Percentiles rank a stretch among this genome's conserved stretches.
Conservation (phyloP, 2,329 filamentous ascomycete species). For the Trichothecium sympodiale region DNA sequence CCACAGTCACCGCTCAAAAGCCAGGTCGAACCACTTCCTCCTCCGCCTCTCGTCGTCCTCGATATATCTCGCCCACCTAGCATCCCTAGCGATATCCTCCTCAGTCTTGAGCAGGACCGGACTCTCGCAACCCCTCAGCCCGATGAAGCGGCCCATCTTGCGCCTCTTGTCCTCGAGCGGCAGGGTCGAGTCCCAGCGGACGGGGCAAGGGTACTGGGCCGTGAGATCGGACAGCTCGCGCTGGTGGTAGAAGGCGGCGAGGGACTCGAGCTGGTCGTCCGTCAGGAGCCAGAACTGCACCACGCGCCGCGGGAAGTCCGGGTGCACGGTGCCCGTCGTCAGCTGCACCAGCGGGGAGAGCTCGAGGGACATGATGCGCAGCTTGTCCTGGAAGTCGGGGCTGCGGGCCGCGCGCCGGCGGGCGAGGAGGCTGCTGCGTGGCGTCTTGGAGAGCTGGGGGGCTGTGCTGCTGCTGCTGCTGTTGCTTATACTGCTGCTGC, state of each 20-base stretch:
- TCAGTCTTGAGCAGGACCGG: slow-evolving; percentile 27
- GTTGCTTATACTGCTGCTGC: too few relatives aligned
- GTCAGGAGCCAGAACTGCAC: slow-evolving; percentile 67
- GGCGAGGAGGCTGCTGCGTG: neutral
- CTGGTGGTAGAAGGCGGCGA: slow-evolving; percentile 67
- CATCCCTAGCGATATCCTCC: slow-evolving; percentile 36
- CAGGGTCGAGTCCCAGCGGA: slow-evolving; percentile 46
- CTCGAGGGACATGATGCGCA: slow-evolving; percentile 52
- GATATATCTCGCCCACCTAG: slow-evolving; percentile 22
- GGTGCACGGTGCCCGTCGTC: slow-evolving; percentile 49
- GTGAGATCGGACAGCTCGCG: slow-evolving; percentile 44
- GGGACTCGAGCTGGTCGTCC: slow-evolving; percentile 55
- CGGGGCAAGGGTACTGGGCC: slow-evolving; percentile 54
- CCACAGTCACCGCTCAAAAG: slow-evolving; percentile 14
- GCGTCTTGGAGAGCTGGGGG: too few relatives aligned
- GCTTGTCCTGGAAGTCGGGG: slow-evolving; percentile 46
- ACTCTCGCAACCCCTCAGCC: slow-evolving; percentile 45
- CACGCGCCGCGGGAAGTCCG: slow-evolving; percentile 53
- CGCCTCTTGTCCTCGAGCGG: slow-evolving; percentile 57
- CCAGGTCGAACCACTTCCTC: slow-evolving; percentile 28
- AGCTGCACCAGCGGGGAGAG: slow-evolving; percentile 58
- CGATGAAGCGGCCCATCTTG: slow-evolving; percentile 64
- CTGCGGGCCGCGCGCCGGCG: slow-evolving; percentile 20
- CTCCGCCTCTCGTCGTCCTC: slow-evolving; percentile 36
- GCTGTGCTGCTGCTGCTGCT: too few relatives aligned